Evolutionary conservation across 129 eudicot species (phyloP).

Genomic region (Artemisia argyi): DNA sequence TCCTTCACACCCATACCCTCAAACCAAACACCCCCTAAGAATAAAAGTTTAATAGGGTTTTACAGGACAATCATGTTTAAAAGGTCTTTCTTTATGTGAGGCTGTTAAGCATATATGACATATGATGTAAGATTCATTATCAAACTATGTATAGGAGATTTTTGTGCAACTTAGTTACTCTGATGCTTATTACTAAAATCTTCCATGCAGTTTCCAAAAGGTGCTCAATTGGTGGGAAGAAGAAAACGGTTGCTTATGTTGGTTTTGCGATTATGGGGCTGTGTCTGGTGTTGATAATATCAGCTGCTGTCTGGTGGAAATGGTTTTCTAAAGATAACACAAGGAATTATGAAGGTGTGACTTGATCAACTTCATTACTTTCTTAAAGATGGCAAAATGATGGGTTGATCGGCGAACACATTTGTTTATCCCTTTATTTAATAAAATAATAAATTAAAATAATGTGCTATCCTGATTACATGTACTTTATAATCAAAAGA

Average conservation of each 20-base stretch:
- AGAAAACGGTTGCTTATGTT: constrained; percentile 28
- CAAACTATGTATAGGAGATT: too few species aligned
- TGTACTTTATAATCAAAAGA: too few species aligned
- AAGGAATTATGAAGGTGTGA: constrained; percentile 25
- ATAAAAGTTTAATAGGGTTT: background rate
- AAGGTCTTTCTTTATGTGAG: background rate
- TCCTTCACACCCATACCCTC: too few species aligned
- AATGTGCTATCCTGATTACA: too few species aligned
- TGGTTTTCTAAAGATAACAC: constrained; percentile 14
- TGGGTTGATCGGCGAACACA: too few species aligned
- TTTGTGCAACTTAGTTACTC: too few species aligned
- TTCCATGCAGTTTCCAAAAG: constrained; percentile 15
- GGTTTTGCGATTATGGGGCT: constrained; percentile 31
- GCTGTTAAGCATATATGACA: background rate
- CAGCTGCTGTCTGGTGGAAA: constrained; percentile 38
- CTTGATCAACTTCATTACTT: background rate
- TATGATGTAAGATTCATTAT: background rate
- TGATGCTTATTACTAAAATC: background rate
- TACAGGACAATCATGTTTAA: background rate
- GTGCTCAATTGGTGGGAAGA: constrained; percentile 20
- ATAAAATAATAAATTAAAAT: too few species aligned
- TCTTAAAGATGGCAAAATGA: background rate
- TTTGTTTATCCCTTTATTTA: too few species aligned
- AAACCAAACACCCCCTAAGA: too few species aligned
- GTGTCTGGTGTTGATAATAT: constrained; percentile 27